Evolutionary conservation across 768 basidiomycete genomes (phyloP), one percentile per base, ranked within the genome.

Genomic region (Sutorius australiensis): DNA sequence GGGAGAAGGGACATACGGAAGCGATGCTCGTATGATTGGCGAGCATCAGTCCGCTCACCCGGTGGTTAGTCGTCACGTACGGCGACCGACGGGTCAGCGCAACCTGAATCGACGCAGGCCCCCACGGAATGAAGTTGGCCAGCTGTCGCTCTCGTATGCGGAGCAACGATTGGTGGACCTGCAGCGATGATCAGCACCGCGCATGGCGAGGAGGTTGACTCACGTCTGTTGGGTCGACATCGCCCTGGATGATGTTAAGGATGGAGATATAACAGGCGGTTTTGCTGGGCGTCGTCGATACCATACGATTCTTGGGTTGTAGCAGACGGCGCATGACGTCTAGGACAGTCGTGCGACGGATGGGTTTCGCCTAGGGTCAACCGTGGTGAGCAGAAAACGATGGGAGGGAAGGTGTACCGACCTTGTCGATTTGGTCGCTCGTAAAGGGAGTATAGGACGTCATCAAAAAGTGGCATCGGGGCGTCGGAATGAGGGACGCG

Each of bases 21-120:
- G 92, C 92, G 54, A 99, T 93, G 62, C 93, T 94, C n/a, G 97
- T 99, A 68, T 99, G 97, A 63, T 99, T 99, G 10, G 95, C 97
- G 46, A 99, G 81, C 97, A 99, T 98, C 46, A 99, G 78, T 0
- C 95, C 95, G 67, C 95, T 98, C 51, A 98, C 95, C 12, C 95
- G 87, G 69, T 99, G 94, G 62, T 87, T 89, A 36, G 89, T 85
- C 5, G 83, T 78, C 48, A 97, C 75, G 64, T 95, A 95, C 6
- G 93, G 94, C 14, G 92, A 94, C 61, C 82, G 86, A 53, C 91
- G 85, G 2, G 95, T 97, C 54, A 98, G 73, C 6, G 97, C 95
- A 7, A 99, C 95, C 72, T 99, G 97, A 62, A 97, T 95, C 33
- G 93, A 95, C 5, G 95, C 95, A 0, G 97, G 97, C 12, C 97